phyloP scores from a whole-genome alignment of 2,329 filamentous ascomycete genomes.

The Pezicula rhizophila region DNA sequence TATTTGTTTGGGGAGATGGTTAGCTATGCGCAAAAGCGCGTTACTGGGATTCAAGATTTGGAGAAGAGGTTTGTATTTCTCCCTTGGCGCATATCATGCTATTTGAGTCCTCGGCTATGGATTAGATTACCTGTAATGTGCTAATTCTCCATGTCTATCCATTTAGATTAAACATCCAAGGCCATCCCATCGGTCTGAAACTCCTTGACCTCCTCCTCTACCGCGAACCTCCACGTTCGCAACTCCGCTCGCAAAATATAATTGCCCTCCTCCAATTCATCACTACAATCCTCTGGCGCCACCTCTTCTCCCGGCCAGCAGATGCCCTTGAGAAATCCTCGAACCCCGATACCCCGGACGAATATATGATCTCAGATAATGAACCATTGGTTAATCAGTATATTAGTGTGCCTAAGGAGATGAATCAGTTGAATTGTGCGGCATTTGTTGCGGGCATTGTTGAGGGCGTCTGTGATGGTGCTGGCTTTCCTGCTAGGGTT shows the following conservation, averaged over 20 bases:
- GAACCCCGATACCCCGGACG: slow-evolving; percentile 75
- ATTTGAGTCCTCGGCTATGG: not conserved
- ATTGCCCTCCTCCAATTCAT: slow-evolving; percentile 92
- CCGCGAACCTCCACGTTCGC: slow-evolving; percentile 64
- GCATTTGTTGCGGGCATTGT: slow-evolving; percentile 93
- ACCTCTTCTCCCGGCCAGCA: slow-evolving; percentile 85
- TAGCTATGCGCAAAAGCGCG: slow-evolving; percentile 82
- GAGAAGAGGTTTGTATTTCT: slow-evolving; percentile 66
- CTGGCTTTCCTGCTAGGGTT: slow-evolving; percentile 81
- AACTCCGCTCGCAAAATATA: slow-evolving; percentile 78
- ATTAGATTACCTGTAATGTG: not conserved
- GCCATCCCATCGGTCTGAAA: slow-evolving; percentile 88
- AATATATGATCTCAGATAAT: slow-evolving; percentile 99
- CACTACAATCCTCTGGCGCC: slow-evolving; percentile 84
- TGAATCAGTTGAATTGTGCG: slow-evolving; percentile 94
- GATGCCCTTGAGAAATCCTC: slow-evolving; percentile 88
- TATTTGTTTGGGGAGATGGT: slow-evolving; percentile 98
- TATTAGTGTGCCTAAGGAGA: slow-evolving; percentile 87
- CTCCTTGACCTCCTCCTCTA: slow-evolving; percentile 92
- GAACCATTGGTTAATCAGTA: slow-evolving; percentile 94
- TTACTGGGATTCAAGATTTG: slow-evolving; percentile 88
- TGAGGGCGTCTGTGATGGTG: slow-evolving; percentile 91
- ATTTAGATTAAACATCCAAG: slow-evolving; percentile 78
- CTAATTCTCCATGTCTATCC: slow-evolving; percentile 3
- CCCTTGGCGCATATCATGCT: not conserved